phyloP scores from a whole-genome alignment of 169 alveolate genomes.

The Cryptosporidium meleagridis region DNA sequence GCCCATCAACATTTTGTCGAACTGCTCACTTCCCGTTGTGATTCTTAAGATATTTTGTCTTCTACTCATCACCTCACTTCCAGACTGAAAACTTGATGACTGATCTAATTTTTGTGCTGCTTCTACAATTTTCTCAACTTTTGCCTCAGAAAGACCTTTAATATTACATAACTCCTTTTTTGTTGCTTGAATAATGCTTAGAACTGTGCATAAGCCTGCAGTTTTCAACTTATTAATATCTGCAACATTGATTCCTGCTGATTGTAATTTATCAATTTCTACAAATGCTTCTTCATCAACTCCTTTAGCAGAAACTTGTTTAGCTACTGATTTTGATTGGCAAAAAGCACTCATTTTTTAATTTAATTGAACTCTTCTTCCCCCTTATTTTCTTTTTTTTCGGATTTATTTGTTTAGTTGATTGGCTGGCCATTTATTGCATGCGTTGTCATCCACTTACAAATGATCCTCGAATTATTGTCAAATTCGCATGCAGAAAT shows the following conservation, averaged over 20 bases:
- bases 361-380: background rate
- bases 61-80: slow-evolving; percentile 81
- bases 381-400: background rate
- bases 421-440: background rate
- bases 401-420: background rate
- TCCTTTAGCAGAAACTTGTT: slow-evolving; percentile 65
- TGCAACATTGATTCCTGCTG: slow-evolving; percentile 90
- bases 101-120: slow-evolving; percentile 83
- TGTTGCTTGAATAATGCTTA: slow-evolving; percentile 88
- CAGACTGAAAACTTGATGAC: slow-evolving; percentile 82
- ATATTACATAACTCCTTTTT: slow-evolving; percentile 83
- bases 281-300: slow-evolving; percentile 74
- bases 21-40: slow-evolving; percentile 84
- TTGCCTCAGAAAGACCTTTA: slow-evolving; percentile 88
- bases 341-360: slow-evolving; percentile 59
- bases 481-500: slow-evolving; percentile 2
- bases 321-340: slow-evolving; percentile 72
- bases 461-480: slow-evolving; percentile 19
- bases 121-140: slow-evolving; percentile 87
- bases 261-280: slow-evolving; percentile 85
- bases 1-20: slow-evolving; percentile 87
- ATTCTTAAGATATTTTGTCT: slow-evolving; percentile 82
- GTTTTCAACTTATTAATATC: slow-evolving; percentile 91
- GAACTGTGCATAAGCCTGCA: slow-evolving; percentile 92
- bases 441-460: background rate